Evolutionary conservation across 352 stramenopile species (phyloP), one percentile per base, ranked within the genome.

Genomic region (Lagenidium sp.): DNA sequence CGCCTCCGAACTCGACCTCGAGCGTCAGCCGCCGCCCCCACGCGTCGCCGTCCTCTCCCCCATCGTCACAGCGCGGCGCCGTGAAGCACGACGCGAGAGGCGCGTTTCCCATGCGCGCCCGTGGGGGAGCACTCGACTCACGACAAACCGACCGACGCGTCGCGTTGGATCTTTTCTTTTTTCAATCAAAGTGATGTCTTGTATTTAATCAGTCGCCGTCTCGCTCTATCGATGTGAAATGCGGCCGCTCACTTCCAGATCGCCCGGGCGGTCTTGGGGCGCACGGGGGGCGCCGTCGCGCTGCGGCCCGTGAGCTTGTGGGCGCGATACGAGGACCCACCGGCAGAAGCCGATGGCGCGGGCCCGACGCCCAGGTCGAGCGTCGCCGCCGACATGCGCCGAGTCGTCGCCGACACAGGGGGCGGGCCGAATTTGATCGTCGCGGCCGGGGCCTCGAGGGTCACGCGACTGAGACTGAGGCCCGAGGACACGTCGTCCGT

Each of bases 401-500:
- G 8, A 15, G 15, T 8, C 8, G 28, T 32, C 28, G 28, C 8
- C 28, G 28, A 32, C 28, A n/a, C n/a, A n/a, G n/a, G n/a, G n/a
- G n/a, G n/a, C n/a, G n/a, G n/a, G n/a, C n/a, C n/a, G n/a, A n/a
- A n/a, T n/a, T n/a, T 15, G 28, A 32, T 8, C 28, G 15, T 32
- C 8, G 8, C 15, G 8, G 8, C 8, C 28, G 28, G 28, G 8
- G 28, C 28, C 28, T 32, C 28, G 8, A 32, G 28, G 8, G 28
- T 32, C 28, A 36, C 41, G 39, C 4, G 60, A 43, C 57, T 50
- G 50, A 21, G 59, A 25, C 72, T 80, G 34, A 64, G 68, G 30
- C 68, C 57, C n/a, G n/a, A n/a, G 19, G 72, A 36, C 34, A 70
- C 21, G 44, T 75, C 60, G 28, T 82, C 68, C 22, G 63, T 52